Conservation (phyloP, 257 asterid species). For the Schizonepeta tenuifolia region DNA sequence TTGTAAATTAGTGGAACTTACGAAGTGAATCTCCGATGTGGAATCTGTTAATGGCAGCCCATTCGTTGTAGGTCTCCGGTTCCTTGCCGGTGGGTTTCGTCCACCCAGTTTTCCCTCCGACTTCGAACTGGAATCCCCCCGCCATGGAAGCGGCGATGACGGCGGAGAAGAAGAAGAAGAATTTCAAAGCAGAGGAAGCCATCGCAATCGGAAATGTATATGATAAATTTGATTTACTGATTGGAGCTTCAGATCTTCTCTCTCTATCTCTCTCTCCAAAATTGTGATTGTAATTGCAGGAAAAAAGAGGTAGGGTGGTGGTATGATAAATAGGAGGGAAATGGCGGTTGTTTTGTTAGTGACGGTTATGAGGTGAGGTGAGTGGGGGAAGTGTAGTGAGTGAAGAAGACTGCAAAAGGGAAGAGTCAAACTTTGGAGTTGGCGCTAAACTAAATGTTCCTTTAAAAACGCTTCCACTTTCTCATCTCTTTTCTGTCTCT, state of each 20-base stretch:
- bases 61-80: conserved; percentile 59
- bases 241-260: neutral
- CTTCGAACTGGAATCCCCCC: conserved; percentile 51
- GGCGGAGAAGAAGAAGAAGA: conserved; percentile 26
- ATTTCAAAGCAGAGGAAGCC: conserved; percentile 39
- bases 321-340: too few relatives aligned
- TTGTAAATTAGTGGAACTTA: conserved; percentile 33
- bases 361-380: neutral
- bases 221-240: too few relatives aligned
- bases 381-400: neutral
- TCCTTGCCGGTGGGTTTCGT: conserved; percentile 57
- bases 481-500: too few relatives aligned
- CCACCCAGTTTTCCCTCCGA: conserved; percentile 68
- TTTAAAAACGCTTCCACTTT: neutral
- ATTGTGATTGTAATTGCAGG: too few relatives aligned
- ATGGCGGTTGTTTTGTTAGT: too few relatives aligned
- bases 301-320: too few relatives aligned
- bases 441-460: neutral
- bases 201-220: conserved; percentile 17
- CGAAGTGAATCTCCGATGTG: conserved; percentile 65
- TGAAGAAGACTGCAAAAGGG: too few relatives aligned
- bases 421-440: too few relatives aligned
- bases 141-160: conserved; percentile 37
- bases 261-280: neutral
- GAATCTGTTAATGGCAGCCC: conserved; percentile 73